A percentile compares a stretch with the other conserved stretches of the same genome.
Conservation (phyloP, 345 rosid genomes). For the Lepidium africanum region DNA sequence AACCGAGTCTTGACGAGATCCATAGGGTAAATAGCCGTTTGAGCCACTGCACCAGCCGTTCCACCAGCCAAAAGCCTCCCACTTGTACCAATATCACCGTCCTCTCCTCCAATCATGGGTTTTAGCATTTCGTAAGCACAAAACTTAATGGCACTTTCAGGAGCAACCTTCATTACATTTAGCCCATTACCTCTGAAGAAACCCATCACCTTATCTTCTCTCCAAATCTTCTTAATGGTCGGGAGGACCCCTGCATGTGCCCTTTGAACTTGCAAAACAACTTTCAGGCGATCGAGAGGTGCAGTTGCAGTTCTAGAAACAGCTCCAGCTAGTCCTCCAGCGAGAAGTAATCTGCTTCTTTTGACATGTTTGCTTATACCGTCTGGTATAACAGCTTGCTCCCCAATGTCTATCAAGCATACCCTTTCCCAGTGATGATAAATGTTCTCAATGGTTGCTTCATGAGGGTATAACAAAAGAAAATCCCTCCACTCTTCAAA, state of each 20-base stretch:
- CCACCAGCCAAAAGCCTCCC: constrained; percentile 94
- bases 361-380: constrained; percentile 88
- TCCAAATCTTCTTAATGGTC: constrained; percentile 63
- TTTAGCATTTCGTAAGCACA: constrained; percentile 84
- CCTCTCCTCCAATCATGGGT: constrained; percentile 50
- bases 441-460: constrained; percentile 91
- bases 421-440: constrained; percentile 92
- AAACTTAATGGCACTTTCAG: constrained; percentile 95
- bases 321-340: constrained; percentile 98
- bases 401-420: constrained; percentile 92
- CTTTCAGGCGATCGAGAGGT: constrained; percentile 90
- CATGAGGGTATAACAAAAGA: constrained; percentile 90
- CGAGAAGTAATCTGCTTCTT: constrained; percentile 67
- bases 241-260: constrained; percentile 47
- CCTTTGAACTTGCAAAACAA: constrained; percentile 87
- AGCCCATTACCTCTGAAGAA: constrained; percentile 95
- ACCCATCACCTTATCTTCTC: constrained; percentile 62
- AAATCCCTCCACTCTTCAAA: constrained; percentile 99
- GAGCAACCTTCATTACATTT: constrained; percentile 94
- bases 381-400: constrained; percentile 90
- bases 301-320: constrained; percentile 94
- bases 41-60: constrained; percentile 92
- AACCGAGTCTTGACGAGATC: constrained; percentile 98
- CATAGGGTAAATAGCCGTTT: constrained; percentile 84
- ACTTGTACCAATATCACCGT: constrained; percentile 60